Evolutionary conservation across 2,329 filamentous ascomycete species (phyloP).

Genomic region (Fusarium robinianum): DNA sequence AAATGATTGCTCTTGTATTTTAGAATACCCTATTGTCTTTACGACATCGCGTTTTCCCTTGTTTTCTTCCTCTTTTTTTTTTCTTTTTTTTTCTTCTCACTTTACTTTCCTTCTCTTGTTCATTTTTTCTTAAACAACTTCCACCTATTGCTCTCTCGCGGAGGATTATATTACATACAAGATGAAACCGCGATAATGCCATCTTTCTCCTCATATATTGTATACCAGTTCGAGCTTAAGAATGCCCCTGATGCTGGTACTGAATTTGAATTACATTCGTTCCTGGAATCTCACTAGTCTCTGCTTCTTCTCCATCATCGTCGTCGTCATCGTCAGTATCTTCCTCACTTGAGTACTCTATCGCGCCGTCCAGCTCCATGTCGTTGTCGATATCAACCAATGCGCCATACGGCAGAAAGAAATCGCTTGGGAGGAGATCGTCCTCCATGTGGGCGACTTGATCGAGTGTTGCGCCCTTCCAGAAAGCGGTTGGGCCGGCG

Average conservation of each 20-base stretch:
- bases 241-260: too few species aligned
- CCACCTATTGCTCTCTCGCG: too few species aligned
- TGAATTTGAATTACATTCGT: too few species aligned
- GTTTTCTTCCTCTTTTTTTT: constrained; percentile 8
- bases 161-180: too few species aligned
- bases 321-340: constrained; percentile 23
- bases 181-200: too few species aligned
- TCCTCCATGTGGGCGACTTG: constrained; percentile 32
- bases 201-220: too few species aligned
- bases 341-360: constrained; percentile 29
- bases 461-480: constrained; percentile 67
- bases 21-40: constrained; percentile 37
- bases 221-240: too few species aligned
- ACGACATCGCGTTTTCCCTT: constrained; percentile 25
- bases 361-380: constrained; percentile 33
- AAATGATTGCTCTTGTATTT: constrained; percentile 30
- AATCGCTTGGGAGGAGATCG: constrained; percentile 40
- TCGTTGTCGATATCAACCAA: constrained; percentile 26
- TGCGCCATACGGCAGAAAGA: constrained; percentile 38
- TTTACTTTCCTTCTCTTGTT: not conserved
- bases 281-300: constrained; percentile 21
- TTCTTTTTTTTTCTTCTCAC: constrained; percentile 9
- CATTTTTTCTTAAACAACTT: too few species aligned
- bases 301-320: constrained; percentile 14
- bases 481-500: constrained; percentile 75